Evolutionary conservation across 495 filamentous ascomycete species (phyloP).

Genomic region (Durotheca rogersii): DNA sequence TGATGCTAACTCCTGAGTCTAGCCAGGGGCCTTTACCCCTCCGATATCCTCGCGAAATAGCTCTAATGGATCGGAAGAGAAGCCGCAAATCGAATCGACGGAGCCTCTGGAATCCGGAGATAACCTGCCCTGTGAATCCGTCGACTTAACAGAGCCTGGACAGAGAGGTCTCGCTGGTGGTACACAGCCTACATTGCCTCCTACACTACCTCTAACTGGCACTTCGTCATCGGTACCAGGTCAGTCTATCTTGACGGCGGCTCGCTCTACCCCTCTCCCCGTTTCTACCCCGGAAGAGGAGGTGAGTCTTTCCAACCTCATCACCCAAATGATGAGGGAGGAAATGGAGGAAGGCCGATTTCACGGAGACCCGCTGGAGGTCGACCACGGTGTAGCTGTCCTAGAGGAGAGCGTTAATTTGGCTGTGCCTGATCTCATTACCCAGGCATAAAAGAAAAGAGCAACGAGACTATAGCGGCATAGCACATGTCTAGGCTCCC

Average conservation of each 20-base stretch:
- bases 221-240: not conserved
- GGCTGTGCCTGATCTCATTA: constrained; percentile 54
- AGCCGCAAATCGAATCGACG: not conserved
- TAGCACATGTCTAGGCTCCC: too few species aligned
- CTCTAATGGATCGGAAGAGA: not conserved
- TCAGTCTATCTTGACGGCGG: constrained; percentile 1
- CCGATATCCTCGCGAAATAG: constrained; percentile 2
- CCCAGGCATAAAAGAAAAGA: constrained; percentile 32
- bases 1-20: constrained; percentile 10
- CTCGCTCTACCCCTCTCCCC: constrained; percentile 24
- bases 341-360: constrained; percentile 26
- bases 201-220: not conserved
- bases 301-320: constrained; percentile 7
- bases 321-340: constrained; percentile 10
- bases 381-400: constrained; percentile 55
- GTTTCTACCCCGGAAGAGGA: constrained; percentile 20
- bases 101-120: not conserved
- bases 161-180: not conserved
- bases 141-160: not conserved
- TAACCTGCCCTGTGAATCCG: not conserved
- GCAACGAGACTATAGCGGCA: not conserved
- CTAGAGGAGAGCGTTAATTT: constrained; percentile 58
- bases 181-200: not conserved
- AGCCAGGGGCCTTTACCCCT: constrained; percentile 1
- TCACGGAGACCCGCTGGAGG: constrained; percentile 40